A percentile compares a stretch with the other conserved stretches of the same genome.
Evolutionary conservation across 1,284 basidiomycete species (phyloP).

Genomic region (Boletellus deceptivus): DNA sequence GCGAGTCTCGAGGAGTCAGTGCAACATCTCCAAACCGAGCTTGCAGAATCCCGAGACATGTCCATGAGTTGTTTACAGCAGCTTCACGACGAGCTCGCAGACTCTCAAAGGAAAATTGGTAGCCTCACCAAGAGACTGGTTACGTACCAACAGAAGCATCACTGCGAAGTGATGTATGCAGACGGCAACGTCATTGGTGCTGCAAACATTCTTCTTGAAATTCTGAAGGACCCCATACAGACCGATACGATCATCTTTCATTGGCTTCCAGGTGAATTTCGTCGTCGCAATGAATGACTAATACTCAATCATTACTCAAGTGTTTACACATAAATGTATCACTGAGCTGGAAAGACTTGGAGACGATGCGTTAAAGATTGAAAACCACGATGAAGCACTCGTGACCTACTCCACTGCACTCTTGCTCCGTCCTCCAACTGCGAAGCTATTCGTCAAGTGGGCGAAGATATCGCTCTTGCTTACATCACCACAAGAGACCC

Average conservation of each 20-base stretch:
- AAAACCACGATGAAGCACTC: background rate
- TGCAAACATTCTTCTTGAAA: background rate
- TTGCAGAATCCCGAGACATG: background rate
- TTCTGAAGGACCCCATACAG: background rate
- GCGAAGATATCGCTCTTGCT: background rate
- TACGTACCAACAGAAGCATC: constrained; percentile 4
- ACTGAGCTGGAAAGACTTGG: background rate
- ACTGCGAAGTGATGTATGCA: constrained; percentile 4
- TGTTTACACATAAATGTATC: background rate
- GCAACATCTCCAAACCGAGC: background rate
- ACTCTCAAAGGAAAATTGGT: background rate
- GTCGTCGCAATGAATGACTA: background rate
- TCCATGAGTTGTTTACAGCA: background rate
- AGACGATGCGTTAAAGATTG: background rate
- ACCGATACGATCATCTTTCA: background rate
- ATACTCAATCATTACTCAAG: background rate
- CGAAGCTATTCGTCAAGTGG: background rate
- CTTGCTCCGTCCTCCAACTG: background rate
- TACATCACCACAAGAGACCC: background rate
- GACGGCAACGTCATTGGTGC: constrained; percentile 1
- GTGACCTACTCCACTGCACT: background rate
- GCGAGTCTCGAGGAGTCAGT: background rate
- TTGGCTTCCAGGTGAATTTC: background rate
- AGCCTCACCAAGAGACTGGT: background rate
- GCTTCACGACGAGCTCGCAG: background rate